phyloP scores from a whole-genome alignment of 768 basidiomycete species.

The Kwoniella europaea region DNA sequence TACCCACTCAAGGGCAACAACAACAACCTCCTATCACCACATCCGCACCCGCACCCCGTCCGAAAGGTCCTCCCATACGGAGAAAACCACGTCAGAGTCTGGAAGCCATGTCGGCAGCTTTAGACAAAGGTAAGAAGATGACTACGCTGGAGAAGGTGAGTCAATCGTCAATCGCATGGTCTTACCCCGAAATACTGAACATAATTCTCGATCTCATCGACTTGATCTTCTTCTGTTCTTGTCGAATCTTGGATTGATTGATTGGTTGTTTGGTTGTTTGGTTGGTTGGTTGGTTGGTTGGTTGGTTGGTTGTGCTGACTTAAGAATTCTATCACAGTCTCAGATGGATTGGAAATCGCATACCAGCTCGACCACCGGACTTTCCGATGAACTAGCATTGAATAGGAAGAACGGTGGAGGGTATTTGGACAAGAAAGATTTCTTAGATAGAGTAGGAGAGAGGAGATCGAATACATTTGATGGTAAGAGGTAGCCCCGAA shows the following conservation, averaged over 20 bases:
- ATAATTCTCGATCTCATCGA: too few relatives aligned
- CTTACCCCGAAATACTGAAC: too few relatives aligned
- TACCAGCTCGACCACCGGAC: constrained; percentile 19
- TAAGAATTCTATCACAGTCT: constrained; percentile 26
- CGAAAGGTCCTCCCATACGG: constrained; percentile 29
- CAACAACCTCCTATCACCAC: neutral
- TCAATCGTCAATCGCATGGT: neutral
- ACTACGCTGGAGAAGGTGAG: constrained; percentile 56
- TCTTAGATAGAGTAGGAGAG: constrained; percentile 66
- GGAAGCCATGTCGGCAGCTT: constrained; percentile 50
- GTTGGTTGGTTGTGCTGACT: neutral
- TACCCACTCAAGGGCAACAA: constrained; percentile 5
- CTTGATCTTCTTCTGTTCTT: too few relatives aligned
- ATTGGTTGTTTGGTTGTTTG: neutral
- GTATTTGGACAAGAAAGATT: constrained; percentile 66
- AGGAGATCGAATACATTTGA: constrained; percentile 30
- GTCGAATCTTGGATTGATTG: neutral
- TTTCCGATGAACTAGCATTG: constrained; percentile 43
- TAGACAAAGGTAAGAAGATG: constrained; percentile 56
- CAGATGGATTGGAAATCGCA: constrained; percentile 55
- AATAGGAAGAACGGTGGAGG: constrained; percentile 46
- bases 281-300: neutral
- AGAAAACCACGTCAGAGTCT: constrained; percentile 52
- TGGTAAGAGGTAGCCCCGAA: neutral
- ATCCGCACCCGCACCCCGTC: constrained; percentile 8